Evolutionary conservation across 345 rosid species (phyloP), one percentile per base, ranked within the genome.

Genomic region (Eucalyptus shirleyi): DNA sequence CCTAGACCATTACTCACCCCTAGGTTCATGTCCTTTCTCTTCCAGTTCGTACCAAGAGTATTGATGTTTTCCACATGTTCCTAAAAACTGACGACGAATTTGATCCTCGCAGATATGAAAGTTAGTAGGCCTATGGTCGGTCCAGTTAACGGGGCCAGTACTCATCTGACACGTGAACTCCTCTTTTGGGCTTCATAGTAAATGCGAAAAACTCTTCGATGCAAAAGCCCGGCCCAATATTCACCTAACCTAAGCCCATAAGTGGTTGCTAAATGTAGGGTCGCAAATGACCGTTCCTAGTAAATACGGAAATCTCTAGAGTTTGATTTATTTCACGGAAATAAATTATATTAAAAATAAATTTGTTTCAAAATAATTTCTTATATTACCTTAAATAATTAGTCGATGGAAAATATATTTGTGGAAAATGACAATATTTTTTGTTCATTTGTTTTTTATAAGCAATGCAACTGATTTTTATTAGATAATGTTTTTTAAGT

Each of bases 381-480:
- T 62, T 5, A n/a, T 14, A 14, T 65, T 8, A 0, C 9, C 18
- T 65, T 0, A n/a, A 65, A 14, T 62, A 15, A 62, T 30, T 30
- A 30, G 0, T 62, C 9, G 0, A 30, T 62, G 9, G 8, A 0
- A 62, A 62, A 28, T 62, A 14, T 62, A 30, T 60, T 60, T 51
- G 2, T 51, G 23, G 1, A 51, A 51, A 51, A 28, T 11, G 16
- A 60, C 1, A 28, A 60, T 60, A 28, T 12, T 26, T 60, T 60
- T 12, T 8, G 0, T 6, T 28, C n/a, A 26, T 60, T 60, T 28
- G 0, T 26, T 2, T 1, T 28, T 28, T 28, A 6, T 60, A 6
- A 60, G 32, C n/a, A 12, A 28, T 1, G 7, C 67, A 12, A 60
- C 2, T 2, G 0, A 26, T 60, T 28, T 60, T 60, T 26, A 5